Conservation (phyloP, 75 land plant species). For the Sequoia sempervirens region DNA sequence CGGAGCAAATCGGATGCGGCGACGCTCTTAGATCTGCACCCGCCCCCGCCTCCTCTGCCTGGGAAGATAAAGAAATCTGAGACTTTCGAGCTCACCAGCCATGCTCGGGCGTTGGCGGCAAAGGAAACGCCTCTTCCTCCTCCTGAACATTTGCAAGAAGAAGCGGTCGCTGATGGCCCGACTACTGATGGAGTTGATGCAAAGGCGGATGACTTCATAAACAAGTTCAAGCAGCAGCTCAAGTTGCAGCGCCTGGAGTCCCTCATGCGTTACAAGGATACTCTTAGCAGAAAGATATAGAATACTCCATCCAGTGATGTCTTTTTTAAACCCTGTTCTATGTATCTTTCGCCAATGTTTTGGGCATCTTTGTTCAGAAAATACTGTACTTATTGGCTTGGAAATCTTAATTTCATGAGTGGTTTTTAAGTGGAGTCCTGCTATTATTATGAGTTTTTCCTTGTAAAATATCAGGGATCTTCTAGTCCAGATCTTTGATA, state of each 20-base stretch:
- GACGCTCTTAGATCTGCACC: background rate
- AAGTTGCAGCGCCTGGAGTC: slow-evolving; percentile 68
- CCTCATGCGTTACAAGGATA: slow-evolving; percentile 45
- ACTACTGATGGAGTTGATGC: slow-evolving; percentile 42
- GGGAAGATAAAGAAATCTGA: slow-evolving; percentile 9
- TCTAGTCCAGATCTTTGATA: background rate
- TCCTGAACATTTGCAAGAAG: background rate
- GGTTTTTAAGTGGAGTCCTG: background rate
- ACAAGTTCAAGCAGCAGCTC: slow-evolving; percentile 62
- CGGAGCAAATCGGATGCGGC: slow-evolving; percentile 18
- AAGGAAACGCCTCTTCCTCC: background rate
- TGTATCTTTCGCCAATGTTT: background rate
- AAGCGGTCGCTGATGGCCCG: background rate
- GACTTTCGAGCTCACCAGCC: slow-evolving; percentile 4
- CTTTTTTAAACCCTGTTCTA: background rate
- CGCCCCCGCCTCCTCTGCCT: slow-evolving; percentile 1
- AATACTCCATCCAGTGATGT: background rate
- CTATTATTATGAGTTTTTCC: background rate
- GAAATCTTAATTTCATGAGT: background rate
- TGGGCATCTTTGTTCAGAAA: background rate
- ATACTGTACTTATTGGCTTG: background rate
- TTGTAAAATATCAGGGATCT: background rate
- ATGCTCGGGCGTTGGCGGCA: background rate
- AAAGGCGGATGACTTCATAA: slow-evolving; percentile 73
- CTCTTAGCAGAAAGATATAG: slow-evolving; percentile 10